phyloP scores from a whole-genome alignment of 768 basidiomycete genomes.

The Podaxis sp. region DNA sequence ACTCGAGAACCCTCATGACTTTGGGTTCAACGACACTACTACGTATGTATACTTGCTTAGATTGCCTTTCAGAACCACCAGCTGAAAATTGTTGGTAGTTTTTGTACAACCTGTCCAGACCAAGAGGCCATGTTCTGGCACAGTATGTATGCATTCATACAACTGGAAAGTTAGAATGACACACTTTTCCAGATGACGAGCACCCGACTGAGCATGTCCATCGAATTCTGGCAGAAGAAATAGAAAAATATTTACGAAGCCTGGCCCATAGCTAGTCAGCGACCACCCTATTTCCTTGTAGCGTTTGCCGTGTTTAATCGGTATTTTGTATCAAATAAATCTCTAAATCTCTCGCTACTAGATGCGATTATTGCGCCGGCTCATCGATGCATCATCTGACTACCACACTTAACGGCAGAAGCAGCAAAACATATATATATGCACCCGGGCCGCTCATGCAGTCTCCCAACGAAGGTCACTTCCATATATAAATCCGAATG shows the following conservation, averaged over 20 bases:
- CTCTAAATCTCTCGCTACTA: neutral
- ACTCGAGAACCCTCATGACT: neutral
- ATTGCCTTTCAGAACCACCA: neutral
- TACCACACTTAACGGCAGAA: neutral
- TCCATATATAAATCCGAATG: too few species aligned
- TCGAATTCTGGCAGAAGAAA: neutral
- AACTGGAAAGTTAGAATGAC: neutral
- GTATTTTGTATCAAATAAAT: neutral
- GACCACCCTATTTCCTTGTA: neutral
- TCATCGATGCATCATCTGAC: neutral
- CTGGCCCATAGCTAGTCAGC: neutral
- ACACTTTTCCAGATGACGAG: neutral
- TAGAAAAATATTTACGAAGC: slow-evolving; percentile 4
- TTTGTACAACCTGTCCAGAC: slow-evolving; percentile 1
- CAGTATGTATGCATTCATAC: neutral
- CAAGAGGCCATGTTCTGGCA: slow-evolving; percentile 3
- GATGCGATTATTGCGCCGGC: neutral
- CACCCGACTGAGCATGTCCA: slow-evolving; percentile 9
- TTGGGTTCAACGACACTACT: slow-evolving; percentile 3
- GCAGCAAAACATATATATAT: neutral
- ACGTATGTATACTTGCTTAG: neutral
- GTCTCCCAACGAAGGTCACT: neutral
- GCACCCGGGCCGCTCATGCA: neutral
- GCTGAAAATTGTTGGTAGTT: neutral
- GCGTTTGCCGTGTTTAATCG: neutral